Evolutionary conservation across 192 early-diverging fungal genomes (phyloP).

Genomic region (Jimgerdemannia lactiflua): DNA sequence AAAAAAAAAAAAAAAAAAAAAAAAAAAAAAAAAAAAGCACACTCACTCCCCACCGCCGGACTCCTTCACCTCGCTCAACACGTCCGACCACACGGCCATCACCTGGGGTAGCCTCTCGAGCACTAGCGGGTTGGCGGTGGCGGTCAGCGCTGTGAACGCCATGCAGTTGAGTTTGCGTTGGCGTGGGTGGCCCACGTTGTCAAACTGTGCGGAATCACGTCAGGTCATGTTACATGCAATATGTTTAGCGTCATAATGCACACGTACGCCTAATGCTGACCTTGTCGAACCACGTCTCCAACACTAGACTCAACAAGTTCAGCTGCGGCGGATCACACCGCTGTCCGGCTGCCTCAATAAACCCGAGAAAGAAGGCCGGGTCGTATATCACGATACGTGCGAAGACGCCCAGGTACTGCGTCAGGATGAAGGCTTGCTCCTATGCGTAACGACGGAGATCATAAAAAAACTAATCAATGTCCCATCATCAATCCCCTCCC

Average conservation of each 20-base stretch:
- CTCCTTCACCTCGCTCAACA: slow-evolving; percentile 58
- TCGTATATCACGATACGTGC: slow-evolving; percentile 63
- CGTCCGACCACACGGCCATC: slow-evolving; percentile 59
- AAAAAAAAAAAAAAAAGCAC: neutral
- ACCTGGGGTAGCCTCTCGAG: slow-evolving; percentile 47
- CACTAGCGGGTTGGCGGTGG: slow-evolving; percentile 43
- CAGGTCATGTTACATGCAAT: neutral
- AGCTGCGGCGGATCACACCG: slow-evolving; percentile 31
- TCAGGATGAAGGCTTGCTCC: slow-evolving; percentile 55
- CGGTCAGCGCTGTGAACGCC: slow-evolving; percentile 53
- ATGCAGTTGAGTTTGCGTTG: slow-evolving; percentile 66
- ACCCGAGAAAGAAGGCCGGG: slow-evolving; percentile 45
- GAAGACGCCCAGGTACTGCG: slow-evolving; percentile 59
- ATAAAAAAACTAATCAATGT: neutral
- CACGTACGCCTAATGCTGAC: slow-evolving; percentile 21
- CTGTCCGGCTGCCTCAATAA: slow-evolving; percentile 41
- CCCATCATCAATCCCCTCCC: neutral
- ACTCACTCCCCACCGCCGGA: slow-evolving; percentile 57
- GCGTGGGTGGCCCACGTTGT: slow-evolving; percentile 67
- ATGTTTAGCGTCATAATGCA: neutral
- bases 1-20: too few relatives aligned
- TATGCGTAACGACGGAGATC: slow-evolving; percentile 5
- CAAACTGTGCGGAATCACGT: slow-evolving; percentile 51
- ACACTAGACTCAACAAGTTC: slow-evolving; percentile 45
- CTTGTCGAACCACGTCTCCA: slow-evolving; percentile 68